These are phyloP conservation scores for Populus hybrid DNA, from an alignment of 441 rosid species.

Conservation along the genomic window DNA sequence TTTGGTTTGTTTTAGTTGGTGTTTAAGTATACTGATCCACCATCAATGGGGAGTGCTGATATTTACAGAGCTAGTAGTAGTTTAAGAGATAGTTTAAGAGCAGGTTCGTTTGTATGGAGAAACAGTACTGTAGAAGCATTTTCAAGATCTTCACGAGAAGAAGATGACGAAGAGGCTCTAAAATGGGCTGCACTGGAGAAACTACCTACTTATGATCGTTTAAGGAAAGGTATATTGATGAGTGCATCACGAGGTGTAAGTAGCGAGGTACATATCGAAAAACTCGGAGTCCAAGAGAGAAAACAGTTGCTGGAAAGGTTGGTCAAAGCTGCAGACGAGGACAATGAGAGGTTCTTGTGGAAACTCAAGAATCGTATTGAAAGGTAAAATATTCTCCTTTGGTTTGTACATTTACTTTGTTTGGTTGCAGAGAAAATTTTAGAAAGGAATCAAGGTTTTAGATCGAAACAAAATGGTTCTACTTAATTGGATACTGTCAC, in stretches of 20 bases:
- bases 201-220: conserved; percentile 56
- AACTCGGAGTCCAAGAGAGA: conserved; percentile 50
- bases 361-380: conserved; percentile 62
- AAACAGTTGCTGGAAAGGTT: conserved; percentile 46
- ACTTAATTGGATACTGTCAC: not conserved
- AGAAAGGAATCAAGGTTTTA: not conserved
- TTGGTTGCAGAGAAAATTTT: not conserved
- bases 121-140: conserved; percentile 31
- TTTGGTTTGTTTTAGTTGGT: not conserved
- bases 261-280: conserved; percentile 35
- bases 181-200: conserved; percentile 66
- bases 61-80: conserved; percentile 24
- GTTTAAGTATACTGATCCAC: not conserved
- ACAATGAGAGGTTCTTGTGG: conserved; percentile 54
- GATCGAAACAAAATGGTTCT: not conserved
- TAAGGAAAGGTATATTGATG: conserved; percentile 52
- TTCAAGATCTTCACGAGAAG: conserved; percentile 47
- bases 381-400: conserved; percentile 27
- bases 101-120: conserved; percentile 33
- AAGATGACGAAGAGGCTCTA: conserved; percentile 69
- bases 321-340: conserved; percentile 48
- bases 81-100: conserved; percentile 8
- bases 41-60: conserved; percentile 31
- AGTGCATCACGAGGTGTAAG: conserved; percentile 28
- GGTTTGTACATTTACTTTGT: not conserved